Evolutionary conservation across 805 yeast genomes (phyloP).

Genomic region (Yarrowia sp.): DNA sequence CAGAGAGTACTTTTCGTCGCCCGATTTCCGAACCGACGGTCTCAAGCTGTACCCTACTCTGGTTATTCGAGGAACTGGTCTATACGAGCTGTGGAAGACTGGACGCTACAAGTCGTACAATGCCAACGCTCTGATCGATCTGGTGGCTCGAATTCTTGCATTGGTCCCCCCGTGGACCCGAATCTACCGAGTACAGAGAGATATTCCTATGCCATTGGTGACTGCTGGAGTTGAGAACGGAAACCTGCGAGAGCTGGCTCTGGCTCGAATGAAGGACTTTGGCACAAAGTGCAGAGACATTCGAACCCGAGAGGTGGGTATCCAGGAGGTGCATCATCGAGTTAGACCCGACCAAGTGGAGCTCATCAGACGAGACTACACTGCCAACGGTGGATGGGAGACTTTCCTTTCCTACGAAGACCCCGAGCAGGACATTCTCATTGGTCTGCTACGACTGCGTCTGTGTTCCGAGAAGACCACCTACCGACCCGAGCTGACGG

Average conservation of each 20-base stretch:
- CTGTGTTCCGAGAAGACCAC: conserved; percentile 89
- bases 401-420: conserved; percentile 95
- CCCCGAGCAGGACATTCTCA: conserved; percentile 93
- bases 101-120: conserved; percentile 94
- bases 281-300: conserved; percentile 96
- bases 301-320: conserved; percentile 97
- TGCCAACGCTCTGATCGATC: conserved; percentile 90
- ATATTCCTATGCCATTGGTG: conserved; percentile 98
- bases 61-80: conserved; percentile 96
- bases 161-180: conserved; percentile 99
- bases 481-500: conserved; percentile 83
- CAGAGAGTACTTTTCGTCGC: conserved; percentile 94
- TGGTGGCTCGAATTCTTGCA: conserved; percentile 94
- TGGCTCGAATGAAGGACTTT: conserved; percentile 97
- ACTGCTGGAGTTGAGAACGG: conserved; percentile 98
- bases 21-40: conserved; percentile 96
- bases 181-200: conserved; percentile 97
- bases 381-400: conserved; percentile 99
- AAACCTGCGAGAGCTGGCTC: conserved; percentile 89
- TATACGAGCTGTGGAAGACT: conserved; percentile 96
- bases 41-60: conserved; percentile 93
- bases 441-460: conserved; percentile 87
- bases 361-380: conserved; percentile 90
- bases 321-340: conserved; percentile 96
- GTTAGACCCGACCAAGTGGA: conserved; percentile 98